These are phyloP conservation scores for Eruca vesicaria DNA, from an alignment of 441 rosid species.

Conservation along the genomic window DNA sequence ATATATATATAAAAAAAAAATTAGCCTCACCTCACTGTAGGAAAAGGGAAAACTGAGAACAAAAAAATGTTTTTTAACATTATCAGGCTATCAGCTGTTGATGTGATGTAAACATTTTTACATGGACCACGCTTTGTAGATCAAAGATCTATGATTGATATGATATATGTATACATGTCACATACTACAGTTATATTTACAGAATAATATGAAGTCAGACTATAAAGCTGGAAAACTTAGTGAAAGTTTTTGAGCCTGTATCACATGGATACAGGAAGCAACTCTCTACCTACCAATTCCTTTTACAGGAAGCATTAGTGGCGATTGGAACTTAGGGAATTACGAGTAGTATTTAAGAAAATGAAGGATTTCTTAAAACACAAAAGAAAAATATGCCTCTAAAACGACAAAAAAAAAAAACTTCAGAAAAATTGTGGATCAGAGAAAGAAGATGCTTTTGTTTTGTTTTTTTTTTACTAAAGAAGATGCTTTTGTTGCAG, in stretches of 20 bases:
- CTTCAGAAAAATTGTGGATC: background rate
- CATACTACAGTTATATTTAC: slow-evolving; percentile 19
- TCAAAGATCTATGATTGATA: slow-evolving; percentile 35
- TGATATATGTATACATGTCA: slow-evolving; percentile 26
- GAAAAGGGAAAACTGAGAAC: background rate
- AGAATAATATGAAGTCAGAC: slow-evolving; percentile 19
- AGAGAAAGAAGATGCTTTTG: slow-evolving; percentile 9
- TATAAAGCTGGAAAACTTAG: slow-evolving; percentile 24
- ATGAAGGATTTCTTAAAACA: background rate
- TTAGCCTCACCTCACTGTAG: slow-evolving; percentile 8
- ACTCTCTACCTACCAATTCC: slow-evolving; percentile 23
- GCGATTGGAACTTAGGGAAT: slow-evolving; percentile 2
- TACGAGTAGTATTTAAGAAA: background rate
- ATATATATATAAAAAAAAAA: background rate
- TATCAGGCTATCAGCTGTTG: slow-evolving; percentile 4
- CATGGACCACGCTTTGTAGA: slow-evolving; percentile 33
- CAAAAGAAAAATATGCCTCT: background rate
- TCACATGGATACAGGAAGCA: slow-evolving; percentile 22
- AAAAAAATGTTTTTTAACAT: background rate
- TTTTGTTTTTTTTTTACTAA: background rate
- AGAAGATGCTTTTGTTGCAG: slow-evolving; percentile 13
- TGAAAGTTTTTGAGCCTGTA: slow-evolving; percentile 27
- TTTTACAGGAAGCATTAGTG: slow-evolving; percentile 22
- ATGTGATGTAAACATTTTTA: slow-evolving; percentile 38
- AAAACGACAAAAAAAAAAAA: background rate